Percentiles rank a stretch among this genome's conserved stretches.
These are phyloP conservation scores for Suhomyces pyralidae DNA, from an alignment of 805 yeast species.

Conservation along the genomic window DNA sequence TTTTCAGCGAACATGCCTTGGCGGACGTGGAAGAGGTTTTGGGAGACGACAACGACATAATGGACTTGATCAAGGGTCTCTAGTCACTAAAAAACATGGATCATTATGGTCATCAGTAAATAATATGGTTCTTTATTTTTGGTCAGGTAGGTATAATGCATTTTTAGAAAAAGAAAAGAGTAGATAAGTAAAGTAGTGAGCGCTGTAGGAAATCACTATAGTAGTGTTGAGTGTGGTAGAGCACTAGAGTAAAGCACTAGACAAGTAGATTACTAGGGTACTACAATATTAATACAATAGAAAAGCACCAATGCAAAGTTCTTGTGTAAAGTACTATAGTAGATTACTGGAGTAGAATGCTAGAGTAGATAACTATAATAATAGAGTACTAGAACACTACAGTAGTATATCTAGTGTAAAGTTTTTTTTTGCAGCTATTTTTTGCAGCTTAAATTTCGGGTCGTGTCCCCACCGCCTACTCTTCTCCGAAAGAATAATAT, in stretches of 20 bases:
- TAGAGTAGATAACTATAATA: no score
- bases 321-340: no score
- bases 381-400: no score
- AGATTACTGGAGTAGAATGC: no score
- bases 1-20: conserved; percentile 71
- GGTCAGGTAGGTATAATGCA: background rate
- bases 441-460: background rate
- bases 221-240: no score
- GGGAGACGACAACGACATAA: conserved; percentile 48
- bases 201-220: background rate
- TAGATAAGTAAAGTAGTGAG: background rate
- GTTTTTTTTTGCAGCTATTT: background rate
- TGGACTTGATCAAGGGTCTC: conserved; percentile 39
- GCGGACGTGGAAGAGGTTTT: conserved; percentile 71
- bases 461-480: background rate
- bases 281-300: no score
- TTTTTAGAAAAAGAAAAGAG: background rate
- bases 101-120: background rate
- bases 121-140: background rate
- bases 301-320: no score
- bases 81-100: background rate
- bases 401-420: no score
- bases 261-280: no score
- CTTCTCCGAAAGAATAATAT: background rate
- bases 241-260: no score